Evolutionary conservation across 2,329 filamentous ascomycete genomes (phyloP).

Genomic region (Teratosphaeria pseudoeucalypti): DNA sequence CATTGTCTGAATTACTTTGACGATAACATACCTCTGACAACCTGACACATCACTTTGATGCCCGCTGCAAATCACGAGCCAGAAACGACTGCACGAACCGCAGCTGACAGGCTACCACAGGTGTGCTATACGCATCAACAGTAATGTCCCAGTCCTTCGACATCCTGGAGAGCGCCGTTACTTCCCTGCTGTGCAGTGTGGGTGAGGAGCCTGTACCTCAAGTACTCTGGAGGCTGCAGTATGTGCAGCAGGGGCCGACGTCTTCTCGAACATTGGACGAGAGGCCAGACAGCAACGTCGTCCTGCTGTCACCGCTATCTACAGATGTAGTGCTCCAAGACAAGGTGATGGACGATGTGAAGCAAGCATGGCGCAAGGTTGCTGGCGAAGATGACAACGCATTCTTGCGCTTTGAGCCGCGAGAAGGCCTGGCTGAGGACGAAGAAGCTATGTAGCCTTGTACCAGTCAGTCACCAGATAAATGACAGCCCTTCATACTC

Average conservation of each 20-base stretch:
- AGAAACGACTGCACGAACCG: not conserved
- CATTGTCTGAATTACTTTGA: slow-evolving; percentile 98
- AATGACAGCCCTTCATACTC: too few species aligned
- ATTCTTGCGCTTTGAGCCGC: slow-evolving; percentile 61
- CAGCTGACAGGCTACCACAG: slow-evolving; percentile 27
- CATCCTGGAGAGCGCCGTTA: slow-evolving; percentile 32
- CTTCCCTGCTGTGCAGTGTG: slow-evolving; percentile 32
- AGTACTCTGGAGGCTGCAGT: slow-evolving; percentile 44
- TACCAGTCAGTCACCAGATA: not conserved
- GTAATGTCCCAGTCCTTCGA: slow-evolving; percentile 26
- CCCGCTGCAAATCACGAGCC: not conserved
- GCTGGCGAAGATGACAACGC: slow-evolving; percentile 43
- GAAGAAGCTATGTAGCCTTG: not conserved
- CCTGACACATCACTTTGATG: slow-evolving; percentile 49
- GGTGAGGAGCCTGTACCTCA: slow-evolving; percentile 25
- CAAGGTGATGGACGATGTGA: slow-evolving; percentile 53
- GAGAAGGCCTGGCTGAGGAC: slow-evolving; percentile 4
- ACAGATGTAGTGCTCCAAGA: slow-evolving; percentile 69
- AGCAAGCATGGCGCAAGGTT: slow-evolving; percentile 58
- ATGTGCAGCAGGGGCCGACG: slow-evolving; percentile 33
- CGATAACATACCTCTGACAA: slow-evolving; percentile 79
- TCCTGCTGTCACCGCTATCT: slow-evolving; percentile 42
- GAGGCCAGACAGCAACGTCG: slow-evolving; percentile 14
- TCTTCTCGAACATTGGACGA: not conserved
- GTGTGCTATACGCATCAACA: slow-evolving; percentile 48